Percentiles rank a stretch among this genome's conserved stretches.
Conservation (phyloP, 2,329 filamentous ascomycete genomes). For the Aquanectria penicillioides region DNA sequence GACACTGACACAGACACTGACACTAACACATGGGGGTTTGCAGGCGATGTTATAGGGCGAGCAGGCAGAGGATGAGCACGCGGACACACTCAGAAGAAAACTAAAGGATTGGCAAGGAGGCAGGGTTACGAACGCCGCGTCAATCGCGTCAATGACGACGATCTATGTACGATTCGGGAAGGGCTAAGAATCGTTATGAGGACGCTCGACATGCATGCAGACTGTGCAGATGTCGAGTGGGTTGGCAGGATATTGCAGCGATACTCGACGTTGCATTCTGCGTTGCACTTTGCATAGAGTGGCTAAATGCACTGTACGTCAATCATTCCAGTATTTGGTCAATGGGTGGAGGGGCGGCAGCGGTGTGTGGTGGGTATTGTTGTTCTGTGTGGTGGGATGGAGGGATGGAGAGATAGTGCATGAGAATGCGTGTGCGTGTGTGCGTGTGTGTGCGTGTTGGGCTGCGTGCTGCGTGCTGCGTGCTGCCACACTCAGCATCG, state of each 20-base stretch:
- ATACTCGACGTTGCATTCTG: conserved; percentile 1
- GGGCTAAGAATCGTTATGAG: no score
- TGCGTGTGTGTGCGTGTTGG: conserved; percentile 13
- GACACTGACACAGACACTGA: background rate
- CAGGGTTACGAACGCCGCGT: no score
- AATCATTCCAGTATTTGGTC: background rate
- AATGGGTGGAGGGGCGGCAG: background rate
- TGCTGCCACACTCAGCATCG: conserved; percentile 17
- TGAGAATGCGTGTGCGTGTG: conserved; percentile 10
- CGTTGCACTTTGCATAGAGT: background rate
- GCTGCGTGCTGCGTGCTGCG: conserved; percentile 23
- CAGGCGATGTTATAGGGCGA: no score
- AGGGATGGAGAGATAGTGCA: background rate
- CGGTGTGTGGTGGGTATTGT: no score
- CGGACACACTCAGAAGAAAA: no score
- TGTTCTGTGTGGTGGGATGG: conserved; percentile 3
- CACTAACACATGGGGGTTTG: background rate
- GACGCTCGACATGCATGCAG: background rate
- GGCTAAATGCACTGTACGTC: background rate
- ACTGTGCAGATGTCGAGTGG: background rate
- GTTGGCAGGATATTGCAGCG: background rate
- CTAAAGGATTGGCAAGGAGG: no score
- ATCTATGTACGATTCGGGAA: no score
- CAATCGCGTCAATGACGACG: background rate
- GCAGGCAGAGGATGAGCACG: no score